Evolutionary conservation across 1,284 basidiomycete genomes (phyloP).

Genomic region (Leccinum fallax): DNA sequence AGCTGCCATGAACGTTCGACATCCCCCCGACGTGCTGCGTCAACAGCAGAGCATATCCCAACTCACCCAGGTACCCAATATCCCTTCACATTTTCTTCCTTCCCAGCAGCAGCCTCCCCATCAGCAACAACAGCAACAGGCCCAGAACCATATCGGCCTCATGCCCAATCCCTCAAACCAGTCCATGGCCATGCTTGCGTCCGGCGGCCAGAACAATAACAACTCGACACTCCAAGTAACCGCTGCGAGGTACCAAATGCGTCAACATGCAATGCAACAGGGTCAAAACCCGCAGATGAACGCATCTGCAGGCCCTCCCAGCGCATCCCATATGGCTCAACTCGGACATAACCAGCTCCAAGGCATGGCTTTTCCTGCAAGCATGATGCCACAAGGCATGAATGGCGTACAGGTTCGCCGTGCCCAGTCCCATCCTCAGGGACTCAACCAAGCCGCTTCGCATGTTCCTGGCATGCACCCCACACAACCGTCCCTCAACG

Average conservation of each 20-base stretch:
- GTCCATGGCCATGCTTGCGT: conserved; percentile 32
- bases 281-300: conserved; percentile 44
- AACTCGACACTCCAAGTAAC: conserved; percentile 21
- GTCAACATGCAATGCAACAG: conserved; percentile 33
- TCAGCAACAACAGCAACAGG: conserved; percentile 33
- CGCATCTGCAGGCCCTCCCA: conserved; percentile 35
- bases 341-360: conserved; percentile 41
- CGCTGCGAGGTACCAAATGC: conserved; percentile 32
- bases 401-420: conserved; percentile 45
- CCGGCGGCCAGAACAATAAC: conserved; percentile 23
- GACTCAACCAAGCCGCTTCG: conserved; percentile 38
- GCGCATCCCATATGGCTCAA: conserved; percentile 42
- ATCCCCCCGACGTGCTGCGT: conserved; percentile 46
- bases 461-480: conserved; percentile 45
- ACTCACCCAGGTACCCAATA: conserved; percentile 44
- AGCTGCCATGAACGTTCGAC: conserved; percentile 41
- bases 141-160: conserved; percentile 34
- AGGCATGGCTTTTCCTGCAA: conserved; percentile 43
- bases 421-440: conserved; percentile 52
- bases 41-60: conserved; percentile 42
- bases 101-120: conserved; percentile 42
- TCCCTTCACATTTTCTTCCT: conserved; percentile 41
- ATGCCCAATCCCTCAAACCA: conserved; percentile 30
- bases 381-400: conserved; percentile 39
- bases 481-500: conserved; percentile 35